Conservation (phyloP, 2,329 filamentous ascomycete species). For the Cercospora sojina region DNA sequence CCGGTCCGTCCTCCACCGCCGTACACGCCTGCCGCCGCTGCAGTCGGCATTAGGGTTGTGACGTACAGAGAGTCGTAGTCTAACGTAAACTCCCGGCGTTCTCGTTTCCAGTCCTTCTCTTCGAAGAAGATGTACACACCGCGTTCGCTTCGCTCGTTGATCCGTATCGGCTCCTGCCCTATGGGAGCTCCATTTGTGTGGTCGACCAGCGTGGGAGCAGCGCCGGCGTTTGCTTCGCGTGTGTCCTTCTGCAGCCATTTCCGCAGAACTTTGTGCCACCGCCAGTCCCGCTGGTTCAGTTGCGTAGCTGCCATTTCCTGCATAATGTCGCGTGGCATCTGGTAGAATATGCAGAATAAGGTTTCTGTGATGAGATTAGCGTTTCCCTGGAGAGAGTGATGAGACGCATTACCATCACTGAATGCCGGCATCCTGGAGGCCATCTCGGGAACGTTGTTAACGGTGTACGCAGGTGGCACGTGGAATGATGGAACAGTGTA, state of each 20-base stretch:
- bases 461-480: slow-evolving; percentile 63
- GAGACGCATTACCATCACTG: slow-evolving; percentile 35
- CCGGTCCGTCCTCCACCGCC: background rate
- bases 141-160: slow-evolving; percentile 50
- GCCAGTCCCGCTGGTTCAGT: slow-evolving; percentile 54
- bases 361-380: slow-evolving; percentile 55
- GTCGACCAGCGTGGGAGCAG: slow-evolving; percentile 36
- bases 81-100: slow-evolving; percentile 53
- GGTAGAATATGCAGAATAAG: slow-evolving; percentile 69
- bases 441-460: slow-evolving; percentile 64
- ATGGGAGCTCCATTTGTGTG: slow-evolving; percentile 31
- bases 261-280: slow-evolving; percentile 55
- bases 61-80: slow-evolving; percentile 45
- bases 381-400: background rate
- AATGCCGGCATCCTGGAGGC: slow-evolving; percentile 41
- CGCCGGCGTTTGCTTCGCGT: slow-evolving; percentile 36
- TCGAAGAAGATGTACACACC: slow-evolving; percentile 58
- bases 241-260: slow-evolving; percentile 58
- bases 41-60: background rate
- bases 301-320: slow-evolving; percentile 66
- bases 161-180: slow-evolving; percentile 41
- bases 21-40: background rate
- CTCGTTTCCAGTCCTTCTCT: slow-evolving; percentile 53
- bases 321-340: slow-evolving; percentile 62
- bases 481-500: slow-evolving; percentile 64